These are phyloP conservation scores for Monosporascus sp. DNA, from an alignment of 2,329 filamentous ascomycete genomes.

Conservation along the genomic window DNA sequence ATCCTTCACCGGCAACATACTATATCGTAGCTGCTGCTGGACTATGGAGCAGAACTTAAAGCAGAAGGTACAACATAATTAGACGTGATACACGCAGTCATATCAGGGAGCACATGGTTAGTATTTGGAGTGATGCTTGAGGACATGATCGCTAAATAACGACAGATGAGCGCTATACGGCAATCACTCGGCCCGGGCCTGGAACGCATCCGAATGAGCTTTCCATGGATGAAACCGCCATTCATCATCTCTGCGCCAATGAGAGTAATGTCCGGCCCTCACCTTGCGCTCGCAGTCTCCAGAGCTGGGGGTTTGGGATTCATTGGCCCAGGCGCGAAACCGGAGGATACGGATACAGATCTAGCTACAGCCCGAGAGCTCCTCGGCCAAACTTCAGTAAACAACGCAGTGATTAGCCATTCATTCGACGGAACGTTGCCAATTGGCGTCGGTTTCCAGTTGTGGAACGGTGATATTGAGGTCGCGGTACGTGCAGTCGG, in stretches of 20 bases:
- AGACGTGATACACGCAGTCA: too few relatives aligned
- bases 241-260: constrained; percentile 62
- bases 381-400: constrained; percentile 1
- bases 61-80: too few relatives aligned
- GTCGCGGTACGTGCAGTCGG: constrained; percentile 24
- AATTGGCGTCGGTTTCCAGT: constrained; percentile 41
- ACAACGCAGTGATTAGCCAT: constrained; percentile 1
- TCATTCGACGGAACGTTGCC: constrained; percentile 25
- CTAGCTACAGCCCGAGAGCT: constrained; percentile 22
- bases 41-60: too few relatives aligned
- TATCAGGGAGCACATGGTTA: too few relatives aligned
- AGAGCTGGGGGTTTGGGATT: constrained; percentile 65
- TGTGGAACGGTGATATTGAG: constrained; percentile 37
- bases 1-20: too few relatives aligned
- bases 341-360: constrained; percentile 25
- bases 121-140: too few relatives aligned
- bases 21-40: too few relatives aligned
- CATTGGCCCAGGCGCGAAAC: constrained; percentile 33
- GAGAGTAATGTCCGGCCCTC: constrained; percentile 53
- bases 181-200: not conserved
- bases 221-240: constrained; percentile 30
- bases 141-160: not conserved
- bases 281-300: constrained; percentile 57
- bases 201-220: not conserved
- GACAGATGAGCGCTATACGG: not conserved